These are phyloP conservation scores for Termitomyces sp. DNA, from an alignment of 768 basidiomycete genomes.

Conservation along the genomic window DNA sequence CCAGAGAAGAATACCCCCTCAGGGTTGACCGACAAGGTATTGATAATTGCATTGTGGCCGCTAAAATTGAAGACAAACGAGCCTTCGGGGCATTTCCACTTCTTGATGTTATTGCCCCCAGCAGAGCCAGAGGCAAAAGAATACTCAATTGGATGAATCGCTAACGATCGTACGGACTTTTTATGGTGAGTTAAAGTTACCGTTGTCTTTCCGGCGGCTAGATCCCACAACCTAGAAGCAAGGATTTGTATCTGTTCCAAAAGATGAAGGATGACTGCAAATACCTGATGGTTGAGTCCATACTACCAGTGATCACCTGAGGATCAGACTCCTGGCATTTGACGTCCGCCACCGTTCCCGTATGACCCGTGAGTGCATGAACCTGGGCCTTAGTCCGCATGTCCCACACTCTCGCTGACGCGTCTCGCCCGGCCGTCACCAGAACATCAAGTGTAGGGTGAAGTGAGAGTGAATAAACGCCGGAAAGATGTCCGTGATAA, in stretches of 20 bases:
- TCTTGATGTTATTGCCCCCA: constrained; percentile 99
- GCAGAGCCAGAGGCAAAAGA: constrained; percentile 94
- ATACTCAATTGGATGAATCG: constrained; percentile 95
- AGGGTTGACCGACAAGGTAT: constrained; percentile 87
- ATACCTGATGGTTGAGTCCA: constrained; percentile 94
- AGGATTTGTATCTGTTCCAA: not conserved
- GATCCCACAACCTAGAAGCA: constrained; percentile 80
- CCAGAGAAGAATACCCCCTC: constrained; percentile 98
- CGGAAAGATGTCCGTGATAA: constrained; percentile 97
- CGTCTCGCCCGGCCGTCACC: constrained; percentile 93
- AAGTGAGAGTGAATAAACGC: constrained; percentile 89
- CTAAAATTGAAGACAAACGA: constrained; percentile 93
- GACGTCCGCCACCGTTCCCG: constrained; percentile 91
- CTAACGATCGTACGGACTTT: constrained; percentile 91
- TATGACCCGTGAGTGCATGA: constrained; percentile 90
- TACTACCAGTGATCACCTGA: constrained; percentile 95
- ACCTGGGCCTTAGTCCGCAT: constrained; percentile 98
- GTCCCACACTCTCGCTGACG: constrained; percentile 97
- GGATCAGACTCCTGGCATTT: constrained; percentile 97
- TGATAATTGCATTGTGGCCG: constrained; percentile 97
- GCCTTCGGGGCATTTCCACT: constrained; percentile 99
- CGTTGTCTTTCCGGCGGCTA: constrained; percentile 97
- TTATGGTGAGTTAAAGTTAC: constrained; percentile 98
- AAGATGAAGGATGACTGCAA: constrained; percentile 12
- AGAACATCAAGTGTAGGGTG: constrained; percentile 96